A percentile compares a stretch with the other conserved stretches of the same genome.
These are phyloP conservation scores for Verticillium albo-atrum DNA, from an alignment of 2,329 filamentous ascomycete species.

Conservation along the genomic window DNA sequence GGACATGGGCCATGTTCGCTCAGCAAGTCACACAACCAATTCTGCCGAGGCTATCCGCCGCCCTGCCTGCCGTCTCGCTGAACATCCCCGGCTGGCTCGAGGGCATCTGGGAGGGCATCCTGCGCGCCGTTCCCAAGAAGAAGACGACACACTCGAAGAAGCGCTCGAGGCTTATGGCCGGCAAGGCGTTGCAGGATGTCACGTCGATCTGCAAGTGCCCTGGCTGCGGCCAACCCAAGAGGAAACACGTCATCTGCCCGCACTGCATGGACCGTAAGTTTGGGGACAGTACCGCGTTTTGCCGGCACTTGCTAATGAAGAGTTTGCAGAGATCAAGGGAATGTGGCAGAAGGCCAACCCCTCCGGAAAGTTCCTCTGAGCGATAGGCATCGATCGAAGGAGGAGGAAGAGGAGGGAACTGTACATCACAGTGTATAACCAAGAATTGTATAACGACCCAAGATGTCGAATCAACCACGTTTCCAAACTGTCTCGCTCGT, in stretches of 20 bases:
- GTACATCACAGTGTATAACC: slow-evolving; percentile 3
- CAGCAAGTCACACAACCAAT: slow-evolving; percentile 41
- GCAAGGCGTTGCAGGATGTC: slow-evolving; percentile 90
- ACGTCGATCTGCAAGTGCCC: slow-evolving; percentile 84
- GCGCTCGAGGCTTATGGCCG: slow-evolving; percentile 87
- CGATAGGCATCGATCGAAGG: not conserved
- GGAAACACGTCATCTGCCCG: slow-evolving; percentile 83
- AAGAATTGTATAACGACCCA: not conserved
- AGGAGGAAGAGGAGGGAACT: not conserved
- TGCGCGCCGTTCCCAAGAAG: slow-evolving; percentile 95
- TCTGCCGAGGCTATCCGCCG: slow-evolving; percentile 50
- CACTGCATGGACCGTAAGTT: slow-evolving; percentile 77
- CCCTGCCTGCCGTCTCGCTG: slow-evolving; percentile 56
- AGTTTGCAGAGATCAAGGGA: slow-evolving; percentile 36
- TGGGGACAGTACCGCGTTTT: slow-evolving; percentile 1
- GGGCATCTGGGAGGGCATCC: slow-evolving; percentile 87
- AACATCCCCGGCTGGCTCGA: slow-evolving; percentile 58
- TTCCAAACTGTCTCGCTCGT: not conserved
- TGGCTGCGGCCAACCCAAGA: slow-evolving; percentile 81
- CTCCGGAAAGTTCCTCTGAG: slow-evolving; percentile 25
- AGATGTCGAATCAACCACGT: not conserved
- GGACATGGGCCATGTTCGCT: slow-evolving; percentile 38
- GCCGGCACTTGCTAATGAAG: slow-evolving; percentile 11
- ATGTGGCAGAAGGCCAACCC: slow-evolving; percentile 37
- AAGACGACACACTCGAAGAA: slow-evolving; percentile 98